Evolutionary conservation across 2,329 filamentous ascomycete species (phyloP).

Genomic region (Sporothrix humicola): DNA sequence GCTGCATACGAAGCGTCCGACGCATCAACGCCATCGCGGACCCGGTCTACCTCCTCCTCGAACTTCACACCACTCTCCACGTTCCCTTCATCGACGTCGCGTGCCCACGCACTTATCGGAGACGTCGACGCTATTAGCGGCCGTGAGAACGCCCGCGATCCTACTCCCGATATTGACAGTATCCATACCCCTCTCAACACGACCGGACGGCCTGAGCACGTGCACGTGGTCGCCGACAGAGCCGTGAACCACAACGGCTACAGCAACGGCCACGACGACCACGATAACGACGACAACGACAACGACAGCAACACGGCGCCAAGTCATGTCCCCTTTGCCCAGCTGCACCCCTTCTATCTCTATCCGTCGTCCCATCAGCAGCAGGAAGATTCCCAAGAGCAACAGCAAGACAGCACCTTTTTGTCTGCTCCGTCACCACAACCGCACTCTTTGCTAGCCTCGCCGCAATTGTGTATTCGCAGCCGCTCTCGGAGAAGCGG

Average conservation of each 20-base stretch:
- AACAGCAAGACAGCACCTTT: background rate
- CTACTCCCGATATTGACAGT: background rate
- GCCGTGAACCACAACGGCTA: background rate
- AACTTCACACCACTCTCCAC: slow-evolving; percentile 30
- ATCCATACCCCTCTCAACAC: background rate
- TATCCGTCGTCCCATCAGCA: background rate
- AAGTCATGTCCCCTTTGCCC: slow-evolving; percentile 25
- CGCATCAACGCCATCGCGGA: slow-evolving; percentile 31
- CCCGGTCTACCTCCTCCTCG: slow-evolving; percentile 33
- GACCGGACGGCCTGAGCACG: background rate
- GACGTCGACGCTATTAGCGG: background rate
- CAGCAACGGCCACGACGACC: background rate
- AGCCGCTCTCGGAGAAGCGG: slow-evolving; percentile 21
- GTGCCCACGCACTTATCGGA: background rate
- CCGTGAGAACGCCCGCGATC: background rate
- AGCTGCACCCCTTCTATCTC: slow-evolving; percentile 10
- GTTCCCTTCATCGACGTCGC: slow-evolving; percentile 34
- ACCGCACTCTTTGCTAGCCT: slow-evolving; percentile 31
- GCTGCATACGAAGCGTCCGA: slow-evolving; percentile 28
- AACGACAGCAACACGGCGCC: background rate
- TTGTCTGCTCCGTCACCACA: background rate
- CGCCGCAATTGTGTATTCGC: slow-evolving; percentile 21
- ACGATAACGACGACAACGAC: background rate
- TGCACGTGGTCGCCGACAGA: slow-evolving; percentile 17
- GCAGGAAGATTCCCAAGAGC: background rate